These are phyloP conservation scores for Onygenales sp. DNA, from an alignment of 2,329 filamentous ascomycete species.

Conservation along the genomic window DNA sequence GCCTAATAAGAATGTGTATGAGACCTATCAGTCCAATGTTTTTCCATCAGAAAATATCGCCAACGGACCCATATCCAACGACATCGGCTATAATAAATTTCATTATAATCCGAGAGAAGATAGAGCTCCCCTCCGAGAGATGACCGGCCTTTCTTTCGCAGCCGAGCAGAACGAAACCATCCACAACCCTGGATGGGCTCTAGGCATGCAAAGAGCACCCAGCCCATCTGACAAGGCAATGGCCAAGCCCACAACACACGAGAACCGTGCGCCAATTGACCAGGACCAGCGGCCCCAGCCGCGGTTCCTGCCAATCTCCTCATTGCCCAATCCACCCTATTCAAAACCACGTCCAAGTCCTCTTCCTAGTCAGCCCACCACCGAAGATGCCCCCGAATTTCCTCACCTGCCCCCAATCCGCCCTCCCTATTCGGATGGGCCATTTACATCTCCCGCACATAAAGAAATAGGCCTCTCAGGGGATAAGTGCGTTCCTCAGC, in stretches of 20 bases:
- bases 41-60: too few species aligned
- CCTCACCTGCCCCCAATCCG: neutral
- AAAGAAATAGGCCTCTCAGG: neutral
- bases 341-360: too few species aligned
- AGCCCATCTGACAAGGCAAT: slow-evolving; percentile 32
- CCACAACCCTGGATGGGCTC: neutral
- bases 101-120: too few species aligned
- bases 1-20: too few species aligned
- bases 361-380: too few species aligned
- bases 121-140: too few species aligned
- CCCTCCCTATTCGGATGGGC: neutral
- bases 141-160: too few species aligned
- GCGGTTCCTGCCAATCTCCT: neutral
- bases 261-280: neutral
- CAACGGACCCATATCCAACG: too few species aligned
- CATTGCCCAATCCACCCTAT: neutral
- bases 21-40: too few species aligned
- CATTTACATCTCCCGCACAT: neutral
- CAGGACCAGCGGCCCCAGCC: neutral
- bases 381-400: neutral
- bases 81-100: too few species aligned
- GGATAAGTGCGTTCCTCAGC: neutral
- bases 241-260: slow-evolving; percentile 17
- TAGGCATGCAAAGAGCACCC: slow-evolving; percentile 14
- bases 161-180: neutral